Conservation (phyloP, 352 stramenopile genomes). For the Elongisporangium anandrum region DNA sequence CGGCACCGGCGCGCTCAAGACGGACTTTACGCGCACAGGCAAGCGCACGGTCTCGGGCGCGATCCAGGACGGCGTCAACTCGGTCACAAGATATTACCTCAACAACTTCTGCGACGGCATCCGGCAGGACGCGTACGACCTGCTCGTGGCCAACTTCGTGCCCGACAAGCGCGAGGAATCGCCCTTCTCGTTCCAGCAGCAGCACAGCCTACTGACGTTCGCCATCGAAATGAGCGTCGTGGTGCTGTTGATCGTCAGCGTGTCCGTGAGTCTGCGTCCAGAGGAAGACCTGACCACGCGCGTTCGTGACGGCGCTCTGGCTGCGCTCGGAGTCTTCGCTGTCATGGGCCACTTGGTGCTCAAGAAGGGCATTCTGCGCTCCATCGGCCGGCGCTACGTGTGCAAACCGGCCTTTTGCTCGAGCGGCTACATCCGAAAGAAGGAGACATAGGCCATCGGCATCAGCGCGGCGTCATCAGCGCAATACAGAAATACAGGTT, state of each 20-base stretch:
- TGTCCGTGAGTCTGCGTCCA: slow-evolving; percentile 57
- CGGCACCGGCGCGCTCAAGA: slow-evolving; percentile 92
- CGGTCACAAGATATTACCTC: slow-evolving; percentile 92
- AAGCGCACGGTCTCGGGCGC: slow-evolving; percentile 88
- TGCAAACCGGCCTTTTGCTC: slow-evolving; percentile 85
- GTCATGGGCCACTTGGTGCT: slow-evolving; percentile 65
- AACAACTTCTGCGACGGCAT: slow-evolving; percentile 95
- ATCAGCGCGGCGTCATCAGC: not conserved
- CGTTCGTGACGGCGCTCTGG: slow-evolving; percentile 57
- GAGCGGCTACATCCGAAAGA: slow-evolving; percentile 81
- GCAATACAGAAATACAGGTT: too few relatives aligned
- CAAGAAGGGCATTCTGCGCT: slow-evolving; percentile 80
- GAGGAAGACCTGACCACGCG: slow-evolving; percentile 51
- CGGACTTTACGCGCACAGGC: slow-evolving; percentile 94
- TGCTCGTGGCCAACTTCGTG: slow-evolving; percentile 80
- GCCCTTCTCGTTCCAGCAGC: slow-evolving; percentile 81
- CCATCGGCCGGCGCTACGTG: slow-evolving; percentile 74
- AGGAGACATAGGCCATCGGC: slow-evolving; percentile 7
- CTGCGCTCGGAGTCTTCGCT: slow-evolving; percentile 39
- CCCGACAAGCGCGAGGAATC: slow-evolving; percentile 77
- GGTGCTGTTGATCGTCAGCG: slow-evolving; percentile 46
- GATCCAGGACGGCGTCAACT: slow-evolving; percentile 94
- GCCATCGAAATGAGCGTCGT: slow-evolving; percentile 48
- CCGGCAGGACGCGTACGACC: slow-evolving; percentile 91
- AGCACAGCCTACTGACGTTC: slow-evolving; percentile 67